Conservation (phyloP, 2,329 filamentous ascomycete species). For the Pseudocercospora ulei region DNA sequence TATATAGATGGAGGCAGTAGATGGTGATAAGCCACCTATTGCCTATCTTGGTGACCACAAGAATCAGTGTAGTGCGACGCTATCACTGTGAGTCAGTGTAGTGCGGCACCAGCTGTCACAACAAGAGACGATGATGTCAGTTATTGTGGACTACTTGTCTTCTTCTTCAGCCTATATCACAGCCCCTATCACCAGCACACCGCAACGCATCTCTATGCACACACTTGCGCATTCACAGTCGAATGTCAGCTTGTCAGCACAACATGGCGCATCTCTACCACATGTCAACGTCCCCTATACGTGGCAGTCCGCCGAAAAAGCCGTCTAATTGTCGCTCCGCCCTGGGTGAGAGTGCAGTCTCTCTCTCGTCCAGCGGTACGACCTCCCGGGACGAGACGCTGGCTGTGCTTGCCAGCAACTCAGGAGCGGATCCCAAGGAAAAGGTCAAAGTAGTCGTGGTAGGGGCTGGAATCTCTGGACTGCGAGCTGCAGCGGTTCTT, state of each 20-base stretch:
- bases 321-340: conserved; percentile 26
- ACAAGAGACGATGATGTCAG: no score
- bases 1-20: no score
- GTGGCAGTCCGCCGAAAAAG: conserved; percentile 19
- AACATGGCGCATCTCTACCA: conserved; percentile 25
- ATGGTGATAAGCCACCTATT: no score
- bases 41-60: no score
- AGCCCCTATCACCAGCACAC: conserved; percentile 1
- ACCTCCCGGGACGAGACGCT: conserved; percentile 22
- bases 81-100: no score
- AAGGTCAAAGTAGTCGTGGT: conserved; percentile 31
- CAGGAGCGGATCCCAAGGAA: conserved; percentile 14
- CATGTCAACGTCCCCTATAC: conserved; percentile 17
- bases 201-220: neutral
- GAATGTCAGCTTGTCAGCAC: conserved; percentile 25
- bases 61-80: no score
- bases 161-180: no score
- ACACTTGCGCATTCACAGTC: conserved; percentile 11
- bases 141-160: no score
- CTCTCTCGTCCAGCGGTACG: conserved; percentile 19
- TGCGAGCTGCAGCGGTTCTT: conserved; percentile 34
- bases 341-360: conserved; percentile 21
- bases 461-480: conserved; percentile 35
- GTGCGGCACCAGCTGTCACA: no score
- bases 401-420: conserved; percentile 15